Percentiles rank a stretch among this genome's conserved stretches.
phyloP scores from a whole-genome alignment of 2,329 filamentous ascomycete genomes.

The Polytolypa hystricis region DNA sequence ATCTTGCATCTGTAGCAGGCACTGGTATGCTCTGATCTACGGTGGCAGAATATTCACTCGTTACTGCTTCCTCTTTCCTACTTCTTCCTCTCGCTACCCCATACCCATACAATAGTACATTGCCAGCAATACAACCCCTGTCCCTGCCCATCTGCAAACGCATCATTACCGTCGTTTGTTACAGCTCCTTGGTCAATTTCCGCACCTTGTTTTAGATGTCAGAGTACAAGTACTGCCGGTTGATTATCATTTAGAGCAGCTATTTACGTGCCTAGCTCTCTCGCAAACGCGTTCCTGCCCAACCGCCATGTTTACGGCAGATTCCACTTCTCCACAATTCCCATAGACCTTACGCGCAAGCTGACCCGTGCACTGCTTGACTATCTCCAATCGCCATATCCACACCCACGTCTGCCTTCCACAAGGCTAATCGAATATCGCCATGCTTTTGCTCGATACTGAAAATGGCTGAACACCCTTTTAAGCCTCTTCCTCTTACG shows the following conservation, averaged over 20 bases:
- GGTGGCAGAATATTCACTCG: constrained; percentile 1
- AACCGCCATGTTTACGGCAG: too few relatives aligned
- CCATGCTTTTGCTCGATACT: constrained; percentile 21
- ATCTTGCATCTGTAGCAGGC: constrained; percentile 1
- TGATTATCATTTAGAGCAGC: too few relatives aligned
- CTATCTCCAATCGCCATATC: too few relatives aligned
- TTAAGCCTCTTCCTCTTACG: constrained; percentile 20
- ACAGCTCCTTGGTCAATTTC: too few relatives aligned
- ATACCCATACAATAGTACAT: background rate
- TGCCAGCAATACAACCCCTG: background rate
- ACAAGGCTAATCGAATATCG: constrained; percentile 13
- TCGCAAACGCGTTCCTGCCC: too few relatives aligned
- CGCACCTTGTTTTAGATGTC: too few relatives aligned
- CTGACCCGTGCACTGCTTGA: too few relatives aligned
- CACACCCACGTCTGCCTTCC: constrained; percentile 8
- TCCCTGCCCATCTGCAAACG: background rate
- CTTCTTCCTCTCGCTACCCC: background rate
- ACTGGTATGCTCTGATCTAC: constrained; percentile 1
- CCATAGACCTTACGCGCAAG: too few relatives aligned
- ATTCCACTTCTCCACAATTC: too few relatives aligned
- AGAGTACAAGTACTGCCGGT: too few relatives aligned
- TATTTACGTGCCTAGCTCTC: too few relatives aligned
- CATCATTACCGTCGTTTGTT: too few relatives aligned
- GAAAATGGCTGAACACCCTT: constrained; percentile 18
- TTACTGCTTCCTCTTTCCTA: background rate